Conservation (phyloP, 139 green algal species). For the Closterium sp. region DNA sequence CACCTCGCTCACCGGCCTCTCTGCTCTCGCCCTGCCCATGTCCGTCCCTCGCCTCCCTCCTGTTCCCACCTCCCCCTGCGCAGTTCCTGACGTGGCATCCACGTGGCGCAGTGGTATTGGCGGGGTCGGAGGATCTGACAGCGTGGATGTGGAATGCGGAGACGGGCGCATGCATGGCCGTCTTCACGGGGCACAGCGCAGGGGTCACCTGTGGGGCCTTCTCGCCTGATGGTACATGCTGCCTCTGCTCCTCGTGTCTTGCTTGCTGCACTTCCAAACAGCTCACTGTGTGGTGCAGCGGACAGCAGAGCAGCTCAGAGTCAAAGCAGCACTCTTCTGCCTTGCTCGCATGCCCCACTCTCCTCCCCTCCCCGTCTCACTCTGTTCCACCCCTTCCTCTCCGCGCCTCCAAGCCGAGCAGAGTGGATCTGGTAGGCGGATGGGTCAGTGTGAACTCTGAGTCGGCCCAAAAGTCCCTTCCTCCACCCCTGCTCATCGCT, state of each 20-base stretch:
- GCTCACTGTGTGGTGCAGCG: no score
- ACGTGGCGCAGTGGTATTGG: slow-evolving; percentile 81
- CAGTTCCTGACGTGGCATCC: slow-evolving; percentile 93
- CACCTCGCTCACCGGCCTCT: background rate
- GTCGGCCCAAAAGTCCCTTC: no score
- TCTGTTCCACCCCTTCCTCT: no score
- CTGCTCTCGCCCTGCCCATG: background rate
- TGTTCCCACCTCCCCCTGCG: background rate
- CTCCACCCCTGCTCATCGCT: no score
- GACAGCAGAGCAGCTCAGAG: no score
- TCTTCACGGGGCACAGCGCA: slow-evolving; percentile 81
- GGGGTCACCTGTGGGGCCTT: slow-evolving; percentile 82
- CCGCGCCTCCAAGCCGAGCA: no score
- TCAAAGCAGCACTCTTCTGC: no score
- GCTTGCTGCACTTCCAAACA: no score
- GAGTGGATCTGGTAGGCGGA: no score
- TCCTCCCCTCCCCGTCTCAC: no score
- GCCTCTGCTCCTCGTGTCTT: background rate
- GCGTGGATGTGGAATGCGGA: slow-evolving; percentile 95
- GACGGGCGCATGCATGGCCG: slow-evolving; percentile 82
- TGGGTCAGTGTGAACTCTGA: no score
- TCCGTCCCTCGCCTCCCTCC: background rate
- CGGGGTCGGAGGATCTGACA: slow-evolving; percentile 87
- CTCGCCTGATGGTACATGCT: slow-evolving; percentile 69
- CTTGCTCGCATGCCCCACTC: no score